Evolutionary conservation across 805 yeast species (phyloP).

Genomic region (Sugiyamaella marilandica): DNA sequence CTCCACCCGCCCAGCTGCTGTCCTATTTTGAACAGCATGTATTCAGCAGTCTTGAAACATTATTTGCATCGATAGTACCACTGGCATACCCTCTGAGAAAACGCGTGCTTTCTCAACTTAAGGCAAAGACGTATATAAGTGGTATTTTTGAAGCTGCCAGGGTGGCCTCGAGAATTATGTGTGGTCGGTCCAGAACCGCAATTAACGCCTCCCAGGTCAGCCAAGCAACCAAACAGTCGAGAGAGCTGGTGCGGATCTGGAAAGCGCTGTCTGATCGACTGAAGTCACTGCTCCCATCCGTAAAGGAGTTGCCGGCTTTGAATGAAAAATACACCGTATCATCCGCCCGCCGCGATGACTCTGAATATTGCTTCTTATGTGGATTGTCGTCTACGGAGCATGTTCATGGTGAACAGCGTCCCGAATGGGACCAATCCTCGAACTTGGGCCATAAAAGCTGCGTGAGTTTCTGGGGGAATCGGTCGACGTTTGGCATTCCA

Average conservation of each 20-base stretch:
- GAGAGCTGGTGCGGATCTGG: slow-evolving; percentile 23
- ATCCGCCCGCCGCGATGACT: background rate
- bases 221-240: slow-evolving; percentile 22
- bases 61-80: slow-evolving; percentile 18
- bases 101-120: slow-evolving; percentile 21
- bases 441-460: slow-evolving; percentile 21
- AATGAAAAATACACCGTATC: slow-evolving; percentile 13
- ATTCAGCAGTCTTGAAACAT: slow-evolving; percentile 14
- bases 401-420: slow-evolving; percentile 17
- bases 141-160: slow-evolving; percentile 21
- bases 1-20: slow-evolving; percentile 29
- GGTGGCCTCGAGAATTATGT: slow-evolving; percentile 23
- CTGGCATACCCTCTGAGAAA: slow-evolving; percentile 20
- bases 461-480: slow-evolving; percentile 22
- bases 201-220: slow-evolving; percentile 3
- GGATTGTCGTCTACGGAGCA: slow-evolving; percentile 23
- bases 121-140: slow-evolving; percentile 20
- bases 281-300: slow-evolving; percentile 14
- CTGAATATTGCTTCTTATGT: slow-evolving; percentile 20
- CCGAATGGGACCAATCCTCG: slow-evolving; percentile 14
- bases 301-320: slow-evolving; percentile 13
- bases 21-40: slow-evolving; percentile 21
- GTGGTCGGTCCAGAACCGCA: slow-evolving; percentile 22
- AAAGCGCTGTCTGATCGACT: slow-evolving; percentile 15
- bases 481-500: slow-evolving; percentile 12